Conservation (phyloP, 2,329 filamentous ascomycete genomes). For the Fusarium sp. region DNA sequence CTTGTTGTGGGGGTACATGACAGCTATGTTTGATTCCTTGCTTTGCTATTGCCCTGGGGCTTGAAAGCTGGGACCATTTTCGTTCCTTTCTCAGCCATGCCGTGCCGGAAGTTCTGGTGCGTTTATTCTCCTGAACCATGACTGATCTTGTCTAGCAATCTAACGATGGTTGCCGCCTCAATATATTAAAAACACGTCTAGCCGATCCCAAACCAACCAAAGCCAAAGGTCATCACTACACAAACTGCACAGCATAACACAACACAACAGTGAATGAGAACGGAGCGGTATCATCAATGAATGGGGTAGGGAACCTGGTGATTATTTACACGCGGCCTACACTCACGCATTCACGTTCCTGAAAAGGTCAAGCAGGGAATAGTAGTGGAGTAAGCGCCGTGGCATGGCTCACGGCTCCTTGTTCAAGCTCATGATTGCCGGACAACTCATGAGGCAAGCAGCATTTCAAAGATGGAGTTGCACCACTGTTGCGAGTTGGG, state of each 20-base stretch:
- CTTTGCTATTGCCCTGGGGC: not conserved
- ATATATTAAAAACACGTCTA: slow-evolving; percentile 31
- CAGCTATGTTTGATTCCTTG: slow-evolving; percentile 7
- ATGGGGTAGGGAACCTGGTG: slow-evolving; percentile 21
- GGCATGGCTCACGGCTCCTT: slow-evolving; percentile 31
- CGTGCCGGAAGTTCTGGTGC: slow-evolving; percentile 8
- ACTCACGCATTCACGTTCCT: slow-evolving; percentile 39
- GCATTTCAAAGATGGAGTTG: slow-evolving; percentile 19
- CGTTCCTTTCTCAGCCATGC: slow-evolving; percentile 7
- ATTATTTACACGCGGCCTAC: slow-evolving; percentile 34
- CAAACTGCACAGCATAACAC: slow-evolving; percentile 10
- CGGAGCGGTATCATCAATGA: slow-evolving; percentile 8
- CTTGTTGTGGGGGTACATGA: slow-evolving; percentile 26
- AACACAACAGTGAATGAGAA: slow-evolving; percentile 6
- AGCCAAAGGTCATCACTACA: slow-evolving; percentile 24
- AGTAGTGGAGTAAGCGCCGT: slow-evolving; percentile 34
- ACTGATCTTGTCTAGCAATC: slow-evolving; percentile 20
- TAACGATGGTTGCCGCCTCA: slow-evolving; percentile 31
- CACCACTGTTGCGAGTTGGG: slow-evolving; percentile 26
- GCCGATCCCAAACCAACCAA: slow-evolving; percentile 20
- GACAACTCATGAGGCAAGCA: slow-evolving; percentile 25
- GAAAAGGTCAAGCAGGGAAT: slow-evolving; percentile 42
- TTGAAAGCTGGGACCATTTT: slow-evolving; percentile 16
- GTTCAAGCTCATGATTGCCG: slow-evolving; percentile 27
- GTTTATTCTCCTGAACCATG: slow-evolving; percentile 8